phyloP scores from a whole-genome alignment of 2,329 filamentous ascomycete species.

The Sporothrix inflata region DNA sequence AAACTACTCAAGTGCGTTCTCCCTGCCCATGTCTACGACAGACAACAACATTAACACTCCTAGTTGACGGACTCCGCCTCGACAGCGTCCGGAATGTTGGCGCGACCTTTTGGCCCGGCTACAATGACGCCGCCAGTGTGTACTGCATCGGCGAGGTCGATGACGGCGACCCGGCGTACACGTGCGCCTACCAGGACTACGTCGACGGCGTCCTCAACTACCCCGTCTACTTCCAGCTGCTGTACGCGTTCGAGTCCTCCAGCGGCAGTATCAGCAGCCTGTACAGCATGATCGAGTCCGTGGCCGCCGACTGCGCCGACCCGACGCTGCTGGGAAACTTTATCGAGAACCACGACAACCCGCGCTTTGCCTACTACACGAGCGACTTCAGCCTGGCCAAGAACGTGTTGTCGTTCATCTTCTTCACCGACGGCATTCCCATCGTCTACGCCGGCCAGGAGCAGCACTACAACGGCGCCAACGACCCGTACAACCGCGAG shows the following conservation, averaged over 20 bases:
- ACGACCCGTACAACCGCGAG: constrained; percentile 57
- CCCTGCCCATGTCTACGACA: too few relatives aligned
- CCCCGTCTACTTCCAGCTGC: constrained; percentile 48
- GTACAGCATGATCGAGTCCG: constrained; percentile 44
- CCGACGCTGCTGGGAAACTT: constrained; percentile 54
- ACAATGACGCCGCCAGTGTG: constrained; percentile 57
- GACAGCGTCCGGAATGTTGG: constrained; percentile 65
- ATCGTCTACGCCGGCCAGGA: constrained; percentile 69
- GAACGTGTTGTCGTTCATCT: constrained; percentile 60
- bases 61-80: constrained; percentile 60
- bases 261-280: constrained; percentile 45
- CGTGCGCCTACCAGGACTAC: constrained; percentile 55
- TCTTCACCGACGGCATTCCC: constrained; percentile 53
- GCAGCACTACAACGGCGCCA: constrained; percentile 57
- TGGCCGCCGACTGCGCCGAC: constrained; percentile 47
- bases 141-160: constrained; percentile 65
- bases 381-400: constrained; percentile 59
- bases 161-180: constrained; percentile 55
- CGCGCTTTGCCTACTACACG: constrained; percentile 57
- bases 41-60: too few relatives aligned
- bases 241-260: constrained; percentile 42
- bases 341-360: constrained; percentile 62
- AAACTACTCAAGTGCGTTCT: constrained; percentile 49
- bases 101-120: constrained; percentile 61
- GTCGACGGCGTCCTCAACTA: constrained; percentile 66